Evolutionary conservation across 2,329 filamentous ascomycete genomes (phyloP).

Genomic region (Aureobasidium sp.): DNA sequence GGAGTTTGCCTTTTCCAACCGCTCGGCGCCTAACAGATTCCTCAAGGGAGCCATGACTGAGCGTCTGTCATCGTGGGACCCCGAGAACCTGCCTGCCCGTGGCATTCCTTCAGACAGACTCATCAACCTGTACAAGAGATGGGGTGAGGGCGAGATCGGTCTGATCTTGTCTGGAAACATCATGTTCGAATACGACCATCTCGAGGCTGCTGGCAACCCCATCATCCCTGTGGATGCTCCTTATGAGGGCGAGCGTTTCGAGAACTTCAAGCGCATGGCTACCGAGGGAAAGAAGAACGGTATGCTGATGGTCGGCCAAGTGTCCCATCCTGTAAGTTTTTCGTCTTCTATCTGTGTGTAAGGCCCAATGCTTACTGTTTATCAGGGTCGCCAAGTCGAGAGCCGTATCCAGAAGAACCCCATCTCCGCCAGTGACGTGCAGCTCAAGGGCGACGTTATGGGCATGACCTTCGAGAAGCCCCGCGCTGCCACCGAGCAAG

Average conservation of each 20-base stretch:
- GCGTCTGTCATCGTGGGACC: conserved; percentile 54
- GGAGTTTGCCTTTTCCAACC: conserved; percentile 42
- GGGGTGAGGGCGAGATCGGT: conserved; percentile 53
- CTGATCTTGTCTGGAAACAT: conserved; percentile 57
- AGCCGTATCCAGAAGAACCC: conserved; percentile 42
- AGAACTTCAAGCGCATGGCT: conserved; percentile 52
- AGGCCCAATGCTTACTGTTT: not conserved
- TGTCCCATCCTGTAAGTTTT: conserved; percentile 46
- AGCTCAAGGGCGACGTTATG: conserved; percentile 38
- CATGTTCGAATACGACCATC: conserved; percentile 55
- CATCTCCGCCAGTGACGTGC: conserved; percentile 45
- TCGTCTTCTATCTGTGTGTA: too few relatives aligned
- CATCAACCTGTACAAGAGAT: conserved; percentile 53
- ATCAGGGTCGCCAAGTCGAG: conserved; percentile 46
- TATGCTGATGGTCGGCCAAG: conserved; percentile 52
- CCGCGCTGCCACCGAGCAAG: conserved; percentile 45
- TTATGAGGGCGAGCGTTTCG: conserved; percentile 52
- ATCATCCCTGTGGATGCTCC: conserved; percentile 51
- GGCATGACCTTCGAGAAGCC: conserved; percentile 49
- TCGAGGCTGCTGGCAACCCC: conserved; percentile 50
- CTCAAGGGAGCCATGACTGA: conserved; percentile 64
- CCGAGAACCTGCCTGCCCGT: conserved; percentile 45
- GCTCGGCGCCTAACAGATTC: conserved; percentile 57
- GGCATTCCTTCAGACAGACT: conserved; percentile 48
- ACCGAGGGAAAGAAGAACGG: conserved; percentile 50